Percentiles rank a stretch among this genome's conserved stretches.
Evolutionary conservation across 495 filamentous ascomycete genomes (phyloP).

Genomic region (Hyphodiscus hymeniophilus): DNA sequence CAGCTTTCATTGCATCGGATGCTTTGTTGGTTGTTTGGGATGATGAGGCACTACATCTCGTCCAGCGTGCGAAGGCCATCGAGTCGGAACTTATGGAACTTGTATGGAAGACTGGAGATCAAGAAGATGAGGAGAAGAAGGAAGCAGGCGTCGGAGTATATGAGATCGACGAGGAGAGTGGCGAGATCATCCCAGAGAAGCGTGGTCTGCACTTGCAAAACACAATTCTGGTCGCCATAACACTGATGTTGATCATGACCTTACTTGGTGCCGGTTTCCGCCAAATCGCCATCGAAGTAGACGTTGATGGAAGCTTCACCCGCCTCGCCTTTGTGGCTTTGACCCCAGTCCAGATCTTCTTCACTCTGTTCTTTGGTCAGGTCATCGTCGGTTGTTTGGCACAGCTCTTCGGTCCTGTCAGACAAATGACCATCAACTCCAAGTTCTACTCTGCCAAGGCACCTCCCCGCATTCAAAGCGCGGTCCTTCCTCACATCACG

Average conservation of each 20-base stretch:
- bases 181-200: slow-evolving; percentile 51
- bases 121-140: slow-evolving; percentile 43
- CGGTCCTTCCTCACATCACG: slow-evolving; percentile 56
- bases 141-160: slow-evolving; percentile 31
- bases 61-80: slow-evolving; percentile 56
- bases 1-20: slow-evolving; percentile 64
- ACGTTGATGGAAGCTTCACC: slow-evolving; percentile 51
- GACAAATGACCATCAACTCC: slow-evolving; percentile 64
- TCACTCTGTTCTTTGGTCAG: slow-evolving; percentile 69
- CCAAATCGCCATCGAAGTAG: slow-evolving; percentile 57
- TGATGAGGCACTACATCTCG: slow-evolving; percentile 61
- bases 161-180: slow-evolving; percentile 66
- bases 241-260: slow-evolving; percentile 51
- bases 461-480: slow-evolving; percentile 45
- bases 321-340: slow-evolving; percentile 55
- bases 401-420: slow-evolving; percentile 65
- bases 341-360: slow-evolving; percentile 66
- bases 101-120: slow-evolving; percentile 52
- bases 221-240: slow-evolving; percentile 55
- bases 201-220: slow-evolving; percentile 60
- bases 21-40: slow-evolving; percentile 67
- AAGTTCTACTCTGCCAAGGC: slow-evolving; percentile 67
- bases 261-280: slow-evolving; percentile 61
- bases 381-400: slow-evolving; percentile 67
- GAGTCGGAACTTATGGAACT: slow-evolving; percentile 67